Conservation (phyloP, 345 rosid species). For the Ceriops decandra region DNA sequence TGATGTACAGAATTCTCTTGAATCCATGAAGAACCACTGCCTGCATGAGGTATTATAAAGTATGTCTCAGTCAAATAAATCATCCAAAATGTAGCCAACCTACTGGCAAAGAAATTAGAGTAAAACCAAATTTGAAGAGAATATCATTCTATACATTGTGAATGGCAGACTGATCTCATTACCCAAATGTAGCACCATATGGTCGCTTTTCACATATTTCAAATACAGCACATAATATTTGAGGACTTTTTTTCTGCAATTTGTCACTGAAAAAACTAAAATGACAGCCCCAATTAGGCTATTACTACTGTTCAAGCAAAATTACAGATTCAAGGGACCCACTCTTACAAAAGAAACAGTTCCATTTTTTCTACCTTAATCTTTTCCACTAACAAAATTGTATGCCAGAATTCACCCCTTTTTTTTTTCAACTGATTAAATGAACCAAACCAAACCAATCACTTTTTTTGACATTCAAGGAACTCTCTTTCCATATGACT, state of each 20-base stretch:
- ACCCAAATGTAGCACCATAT: neutral
- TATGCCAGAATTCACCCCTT: too few species aligned
- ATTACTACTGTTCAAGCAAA: neutral
- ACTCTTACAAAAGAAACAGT: too few species aligned
- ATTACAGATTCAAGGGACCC: too few species aligned
- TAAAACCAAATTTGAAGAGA: neutral
- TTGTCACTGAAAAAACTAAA: neutral
- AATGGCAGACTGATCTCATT: neutral
- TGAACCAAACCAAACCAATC: too few species aligned
- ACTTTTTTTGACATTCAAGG: too few species aligned
- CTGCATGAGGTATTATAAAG: conserved; percentile 17
- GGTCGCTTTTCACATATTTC: neutral
- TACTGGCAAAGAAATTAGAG: neutral
- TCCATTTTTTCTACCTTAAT: too few species aligned
- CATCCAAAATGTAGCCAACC: neutral
- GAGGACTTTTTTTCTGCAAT: too few species aligned
- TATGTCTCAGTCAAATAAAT: neutral
- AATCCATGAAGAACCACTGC: conserved; percentile 54
- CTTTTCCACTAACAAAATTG: too few species aligned
- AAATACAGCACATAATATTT: neutral
- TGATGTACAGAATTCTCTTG: conserved; percentile 40
- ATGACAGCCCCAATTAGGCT: neutral
- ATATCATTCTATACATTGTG: conserved; percentile 6
- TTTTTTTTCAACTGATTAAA: too few species aligned
- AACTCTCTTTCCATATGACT: too few species aligned